Base-by-base conservation (phyloP, 2,329 filamentous ascomycete species). In the Myriosclerotinia curreyana region DNA sequence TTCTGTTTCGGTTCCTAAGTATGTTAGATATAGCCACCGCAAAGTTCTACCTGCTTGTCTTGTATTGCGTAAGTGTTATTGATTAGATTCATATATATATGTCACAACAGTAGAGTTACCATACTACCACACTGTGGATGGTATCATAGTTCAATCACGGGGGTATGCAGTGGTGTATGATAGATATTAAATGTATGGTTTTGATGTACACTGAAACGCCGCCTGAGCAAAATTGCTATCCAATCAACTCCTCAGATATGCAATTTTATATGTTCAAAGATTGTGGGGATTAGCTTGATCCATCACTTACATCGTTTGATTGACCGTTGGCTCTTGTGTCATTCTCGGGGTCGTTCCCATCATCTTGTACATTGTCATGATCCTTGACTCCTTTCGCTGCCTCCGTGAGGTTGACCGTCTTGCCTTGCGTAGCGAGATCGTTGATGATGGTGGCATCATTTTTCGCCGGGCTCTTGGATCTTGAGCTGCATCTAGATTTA, bases 1-100 rank as follows among this genome's bases (percentile, higher is more conserved):
- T 77, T 79, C 62, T 74, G 64, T 49, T 67, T 75, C 15, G 71
- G 49, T 55, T 46, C 61, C 61, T 62, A 22, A 40, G 9, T 17
- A 40, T 40, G 61, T 63, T 34, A 63, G 61, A 63, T 36, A 42
- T n/a, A 22, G 36, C 22, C 17, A 40, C 5, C 11, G 6, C 11
- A 28, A 28, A 28, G 4, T 25, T 1, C 12, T 36, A 4, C 20
- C 28, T 17, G 14, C 3, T 36, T 14, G 25, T 20, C n/a, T 12
- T 42, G 46, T 11, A 52, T 60, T 28, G 20, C 20, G 7, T 22
- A 53, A 52, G n/a, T 38, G 17, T 7, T n/a, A 5, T n/a, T n/a
- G 22, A 28, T 49, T 53, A 52, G 25, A 52, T 28, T 2, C 14
- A 56, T 49, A 12, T 5, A 52, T 28, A 42, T 15, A 60, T 38